Base-by-base conservation (phyloP, 176 grass and related monocot genomes). In the Zoysia pacifica region DNA sequence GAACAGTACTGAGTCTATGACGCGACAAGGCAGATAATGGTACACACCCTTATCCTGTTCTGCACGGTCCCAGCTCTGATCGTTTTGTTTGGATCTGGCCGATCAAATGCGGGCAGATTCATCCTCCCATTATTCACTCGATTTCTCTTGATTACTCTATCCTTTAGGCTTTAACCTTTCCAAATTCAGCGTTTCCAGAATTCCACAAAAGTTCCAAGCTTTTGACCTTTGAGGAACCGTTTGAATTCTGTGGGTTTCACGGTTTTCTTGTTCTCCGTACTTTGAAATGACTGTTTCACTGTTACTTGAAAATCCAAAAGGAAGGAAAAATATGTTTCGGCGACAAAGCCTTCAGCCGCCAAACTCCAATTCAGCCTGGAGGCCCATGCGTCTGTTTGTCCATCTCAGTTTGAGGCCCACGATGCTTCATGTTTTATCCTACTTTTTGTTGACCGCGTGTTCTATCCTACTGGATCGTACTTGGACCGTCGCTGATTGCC, bases 1-100 rank as follows among this genome's bases (percentile, higher is more conserved):
- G 53, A 67, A 76, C 5, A 52, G 9, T 69, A 45, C 13, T 13
- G 28, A 28, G 28, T 28, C 28, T 28, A 47, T 28, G 62, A 79
- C 2, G 18, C 56, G 73, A 71, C 73, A 81, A 63, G 56, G 20
- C 45, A 61, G 46, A 47, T 8, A 74, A 6, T 28, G 28, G 28
- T 28, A 28, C 28, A 28, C 28, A 28, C 28, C 66, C 78, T 69
- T 59, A 80, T 80, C 78, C 78, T 18, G 41, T 39, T 47, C 8
- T n/a, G 7, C 77, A 54, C 3, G 77, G 49, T 44, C 76, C 61
- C 37, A 2, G 16, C 16, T 66, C 20, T 60, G 53, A 15, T 46
- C 59, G 8, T 42, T 53, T 15, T 78, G 11, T 5, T 65, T 11
- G 44, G 47, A 77, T 18, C 44, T 63, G 73, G 6, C 28, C n/a